These are phyloP conservation scores for Clonostachys sp. DNA, from an alignment of 2,329 filamentous ascomycete genomes.

Conservation along the genomic window DNA sequence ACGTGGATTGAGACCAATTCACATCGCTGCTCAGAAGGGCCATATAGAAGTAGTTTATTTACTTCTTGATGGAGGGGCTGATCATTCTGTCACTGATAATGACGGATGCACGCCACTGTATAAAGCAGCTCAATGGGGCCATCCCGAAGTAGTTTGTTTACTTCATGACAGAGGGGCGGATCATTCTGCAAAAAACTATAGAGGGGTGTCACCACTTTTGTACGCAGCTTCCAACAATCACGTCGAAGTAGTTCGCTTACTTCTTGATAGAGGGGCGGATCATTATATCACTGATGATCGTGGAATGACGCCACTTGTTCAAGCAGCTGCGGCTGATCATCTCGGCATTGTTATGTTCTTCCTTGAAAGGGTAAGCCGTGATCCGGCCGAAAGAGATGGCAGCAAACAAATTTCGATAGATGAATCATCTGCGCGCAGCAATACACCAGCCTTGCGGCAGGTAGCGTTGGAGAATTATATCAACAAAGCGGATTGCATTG, in stretches of 20 bases:
- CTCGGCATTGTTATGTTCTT: background rate
- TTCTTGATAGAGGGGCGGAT: background rate
- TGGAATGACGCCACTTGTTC: background rate
- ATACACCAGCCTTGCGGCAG: too few relatives aligned
- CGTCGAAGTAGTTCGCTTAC: background rate
- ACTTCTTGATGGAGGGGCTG: background rate
- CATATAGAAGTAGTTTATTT: background rate
- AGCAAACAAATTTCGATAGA: too few relatives aligned
- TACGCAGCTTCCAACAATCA: background rate
- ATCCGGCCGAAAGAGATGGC: too few relatives aligned
- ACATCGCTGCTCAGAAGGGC: background rate
- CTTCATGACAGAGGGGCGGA: background rate
- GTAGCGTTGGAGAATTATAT: too few relatives aligned
- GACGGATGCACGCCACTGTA: background rate
- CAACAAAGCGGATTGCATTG: too few relatives aligned
- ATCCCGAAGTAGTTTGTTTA: background rate
- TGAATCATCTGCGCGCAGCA: too few relatives aligned
- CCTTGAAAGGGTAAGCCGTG: background rate
- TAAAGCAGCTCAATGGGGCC: background rate
- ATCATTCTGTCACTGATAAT: background rate
- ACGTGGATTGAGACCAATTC: background rate
- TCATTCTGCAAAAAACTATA: background rate
- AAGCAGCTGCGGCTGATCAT: background rate
- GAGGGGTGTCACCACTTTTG: background rate
- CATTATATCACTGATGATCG: background rate